Evolutionary conservation across 192 early-diverging fungal species (phyloP), one percentile per base, ranked within the genome.

Genomic region (Gigaspora rosea): DNA sequence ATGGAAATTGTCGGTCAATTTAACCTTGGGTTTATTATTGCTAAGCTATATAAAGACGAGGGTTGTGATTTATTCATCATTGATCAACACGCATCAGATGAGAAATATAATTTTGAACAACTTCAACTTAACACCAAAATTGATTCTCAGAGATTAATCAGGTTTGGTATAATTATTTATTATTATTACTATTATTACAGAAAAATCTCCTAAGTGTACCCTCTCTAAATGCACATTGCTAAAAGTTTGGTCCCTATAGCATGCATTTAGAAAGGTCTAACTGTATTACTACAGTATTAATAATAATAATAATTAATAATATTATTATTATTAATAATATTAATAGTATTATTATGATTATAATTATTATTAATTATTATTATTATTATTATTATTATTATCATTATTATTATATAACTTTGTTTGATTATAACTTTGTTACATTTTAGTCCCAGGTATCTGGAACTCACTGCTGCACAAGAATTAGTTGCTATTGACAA

Each of bases 21-120:
- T 86, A 99, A 99, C 79, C 88, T 88, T 61, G 98, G 97, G 1
- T 99, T 99, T 80, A 99, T 99, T 63, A 86, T 99, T 12, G 88
- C 86, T 0, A 79, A 85, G 2, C 82, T 95, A n/a, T 78, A 85
- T 80, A 79, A 81, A 8, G 86, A 86, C 35, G 11, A 54, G n/a
- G 41, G 74, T 8, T 61, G 75, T 59, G 92, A 95, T 78, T 86
- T 99, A 9, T 98, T 94, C 80, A 95, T 99, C 54, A 89, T 99
- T 67, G 98, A 99, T 83, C 98, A 99, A 77, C 98, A 99, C 81
- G 98, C 98, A 2, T 91, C 91, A 0, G 97, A 99, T 81, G 97
- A 99, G 83, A 99, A 99, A 81, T 95, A 87, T 83, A 97, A 97
- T 78, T 99, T 95, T 84, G 97, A 99, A 83, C 86, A 84, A 0